Conservation (phyloP, 768 basidiomycete genomes). For the Clitopilus passeckerianus region DNA sequence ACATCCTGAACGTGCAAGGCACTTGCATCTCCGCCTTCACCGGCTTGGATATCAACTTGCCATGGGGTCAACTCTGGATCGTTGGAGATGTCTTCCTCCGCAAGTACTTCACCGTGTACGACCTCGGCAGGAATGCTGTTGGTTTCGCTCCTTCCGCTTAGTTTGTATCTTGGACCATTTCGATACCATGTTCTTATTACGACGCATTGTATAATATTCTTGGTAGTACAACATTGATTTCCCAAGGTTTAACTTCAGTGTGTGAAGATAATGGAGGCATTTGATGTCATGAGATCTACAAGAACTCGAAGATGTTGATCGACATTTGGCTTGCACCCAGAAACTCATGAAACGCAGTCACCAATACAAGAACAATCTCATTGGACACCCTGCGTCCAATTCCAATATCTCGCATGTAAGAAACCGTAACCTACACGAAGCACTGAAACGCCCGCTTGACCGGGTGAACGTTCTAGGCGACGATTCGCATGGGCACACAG, state of each 20-base stretch:
- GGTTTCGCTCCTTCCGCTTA: conserved; percentile 62
- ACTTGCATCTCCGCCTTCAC: conserved; percentile 95
- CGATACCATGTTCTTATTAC: background rate
- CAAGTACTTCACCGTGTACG: conserved; percentile 90
- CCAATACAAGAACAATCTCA: background rate
- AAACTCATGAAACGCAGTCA: background rate
- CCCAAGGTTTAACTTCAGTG: background rate
- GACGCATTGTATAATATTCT: conserved; percentile 1
- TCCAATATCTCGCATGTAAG: background rate
- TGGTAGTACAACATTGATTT: background rate
- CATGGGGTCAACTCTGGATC: conserved; percentile 82
- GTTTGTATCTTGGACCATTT: conserved; percentile 3
- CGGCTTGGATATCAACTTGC: conserved; percentile 84
- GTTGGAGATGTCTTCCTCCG: conserved; percentile 91
- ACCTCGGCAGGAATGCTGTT: conserved; percentile 71
- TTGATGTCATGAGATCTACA: background rate
- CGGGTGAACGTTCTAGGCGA: conserved; percentile 72
- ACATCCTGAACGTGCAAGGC: conserved; percentile 85
- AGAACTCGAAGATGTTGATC: background rate
- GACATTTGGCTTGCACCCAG: background rate
- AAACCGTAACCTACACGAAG: conserved; percentile 13
- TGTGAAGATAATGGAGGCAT: no score
- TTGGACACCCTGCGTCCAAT: background rate
- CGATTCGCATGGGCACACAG: conserved; percentile 56
- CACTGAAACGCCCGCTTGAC: conserved; percentile 38